phyloP scores from a whole-genome alignment of 2,329 filamentous ascomycete species.

The Xylariaceae sp. region DNA sequence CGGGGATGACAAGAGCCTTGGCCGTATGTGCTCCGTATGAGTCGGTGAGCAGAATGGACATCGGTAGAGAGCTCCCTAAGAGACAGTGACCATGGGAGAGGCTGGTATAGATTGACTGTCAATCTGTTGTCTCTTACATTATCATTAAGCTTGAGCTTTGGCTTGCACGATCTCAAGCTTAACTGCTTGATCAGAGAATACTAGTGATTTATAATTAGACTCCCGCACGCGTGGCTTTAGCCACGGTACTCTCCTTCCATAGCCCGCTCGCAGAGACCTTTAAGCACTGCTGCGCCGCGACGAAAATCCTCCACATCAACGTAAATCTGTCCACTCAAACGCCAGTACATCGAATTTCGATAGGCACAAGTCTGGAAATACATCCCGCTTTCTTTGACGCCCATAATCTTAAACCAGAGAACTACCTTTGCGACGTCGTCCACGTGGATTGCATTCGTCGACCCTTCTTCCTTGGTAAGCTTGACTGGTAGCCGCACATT shows the following conservation, averaged over 20 bases:
- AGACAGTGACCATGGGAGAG: too few relatives aligned
- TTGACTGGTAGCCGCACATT: constrained; percentile 54
- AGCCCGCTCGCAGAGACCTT: constrained; percentile 37
- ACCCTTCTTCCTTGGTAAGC: neutral
- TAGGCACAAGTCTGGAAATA: constrained; percentile 56
- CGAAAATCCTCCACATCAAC: constrained; percentile 58
- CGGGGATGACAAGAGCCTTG: constrained; percentile 1
- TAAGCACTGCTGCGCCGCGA: constrained; percentile 22
- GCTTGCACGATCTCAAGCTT: too few relatives aligned
- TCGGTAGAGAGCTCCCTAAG: too few relatives aligned
- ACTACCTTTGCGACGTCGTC: constrained; percentile 31
- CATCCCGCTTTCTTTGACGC: constrained; percentile 44
- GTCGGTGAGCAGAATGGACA: neutral
- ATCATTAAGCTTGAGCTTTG: too few relatives aligned
- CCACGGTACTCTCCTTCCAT: constrained; percentile 33
- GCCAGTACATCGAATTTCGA: constrained; percentile 53
- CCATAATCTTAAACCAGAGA: constrained; percentile 42
- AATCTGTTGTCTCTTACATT: too few relatives aligned
- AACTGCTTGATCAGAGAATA: too few relatives aligned
- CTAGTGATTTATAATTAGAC: too few relatives aligned
- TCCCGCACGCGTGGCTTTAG: too few relatives aligned
- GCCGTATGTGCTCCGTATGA: constrained; percentile 3
- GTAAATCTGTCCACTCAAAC: constrained; percentile 62
- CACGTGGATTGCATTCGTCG: constrained; percentile 28
- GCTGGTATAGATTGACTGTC: too few relatives aligned